Evolutionary conservation across 2,329 filamentous ascomycete species (phyloP), one percentile per base, ranked within the genome.

Genomic region (Nemania serpens): DNA sequence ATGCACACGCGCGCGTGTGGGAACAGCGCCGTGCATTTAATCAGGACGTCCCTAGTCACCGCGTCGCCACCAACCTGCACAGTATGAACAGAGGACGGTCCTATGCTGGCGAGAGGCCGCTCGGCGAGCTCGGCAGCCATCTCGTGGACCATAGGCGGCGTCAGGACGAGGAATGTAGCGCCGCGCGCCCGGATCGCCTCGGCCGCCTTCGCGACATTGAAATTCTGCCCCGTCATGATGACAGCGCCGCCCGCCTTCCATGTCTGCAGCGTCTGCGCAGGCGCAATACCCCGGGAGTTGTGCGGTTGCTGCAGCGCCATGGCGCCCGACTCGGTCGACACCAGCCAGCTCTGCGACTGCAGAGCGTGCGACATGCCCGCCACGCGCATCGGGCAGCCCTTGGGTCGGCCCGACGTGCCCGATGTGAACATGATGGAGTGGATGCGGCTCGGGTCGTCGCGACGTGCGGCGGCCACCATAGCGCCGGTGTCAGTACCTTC

Each of bases 41-140:
- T 13, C 22, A 63, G 56, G 13, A 60, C 37, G 34, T 60, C 57
- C 15, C 34, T 45, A 13, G 61, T 63, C n/a, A 63, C 61, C 17
- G 61, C 50, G 37, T 63, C 61, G 39, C 61, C 61, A 41, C 61
- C 61, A 34, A 63, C 41, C 47, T 63, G 61, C 29, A 63, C 49
- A 11, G 20, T 43, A 12, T 33, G 33, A 12, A 63, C 61, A 2
- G 20, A 59, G 7, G 25, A 29, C 25, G 7, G 25, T 7, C 25
- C 25, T 7, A 29, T 29, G 11, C n/a, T 7, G 25, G 17, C 22
- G 10, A 10, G 22, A 15, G 25, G 11, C 5, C 12, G 15, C 6
- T 18, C 36, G 17, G 41, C 41, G 46, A 49, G 25, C 51, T 36
- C 46, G 11, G 41, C 18, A 15, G 51, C 61, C 15, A 63, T 33